Conservation (phyloP, 1,284 basidiomycete species). For the Malassezia japonica region DNA sequence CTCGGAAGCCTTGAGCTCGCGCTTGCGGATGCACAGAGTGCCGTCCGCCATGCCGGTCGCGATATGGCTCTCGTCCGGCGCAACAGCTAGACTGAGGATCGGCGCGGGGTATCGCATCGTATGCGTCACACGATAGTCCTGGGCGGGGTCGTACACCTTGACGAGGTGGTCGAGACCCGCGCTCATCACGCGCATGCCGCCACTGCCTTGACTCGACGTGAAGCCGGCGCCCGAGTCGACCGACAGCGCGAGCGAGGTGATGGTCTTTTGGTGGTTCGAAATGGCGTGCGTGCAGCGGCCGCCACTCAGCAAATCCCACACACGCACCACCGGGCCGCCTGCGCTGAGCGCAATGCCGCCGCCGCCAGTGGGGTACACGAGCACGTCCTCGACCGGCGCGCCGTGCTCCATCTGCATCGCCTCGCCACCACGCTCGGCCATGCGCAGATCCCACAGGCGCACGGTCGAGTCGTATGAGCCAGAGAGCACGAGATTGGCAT, state of each 20-base stretch:
- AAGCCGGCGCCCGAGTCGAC: conserved; percentile 36
- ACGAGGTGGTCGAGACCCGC: conserved; percentile 93
- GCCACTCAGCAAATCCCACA: conserved; percentile 91
- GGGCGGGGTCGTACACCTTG: conserved; percentile 79
- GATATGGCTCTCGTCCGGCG: conserved; percentile 94
- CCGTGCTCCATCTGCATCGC: conserved; percentile 48
- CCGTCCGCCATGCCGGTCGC: conserved; percentile 94
- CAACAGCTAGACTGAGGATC: conserved; percentile 78
- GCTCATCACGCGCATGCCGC: conserved; percentile 69
- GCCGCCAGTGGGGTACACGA: conserved; percentile 70
- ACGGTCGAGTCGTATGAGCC: conserved; percentile 92
- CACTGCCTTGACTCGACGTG: conserved; percentile 27
- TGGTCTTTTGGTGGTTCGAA: conserved; percentile 89
- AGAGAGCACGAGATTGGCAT: conserved; percentile 75
- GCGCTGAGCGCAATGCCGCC: conserved; percentile 76
- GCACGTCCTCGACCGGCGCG: conserved; percentile 77
- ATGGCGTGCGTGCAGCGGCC: conserved; percentile 54
- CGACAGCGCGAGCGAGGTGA: conserved; percentile 61
- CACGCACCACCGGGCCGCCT: conserved; percentile 81
- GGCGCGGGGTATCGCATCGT: conserved; percentile 98
- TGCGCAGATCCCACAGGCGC: conserved; percentile 73
- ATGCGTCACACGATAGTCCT: conserved; percentile 76
- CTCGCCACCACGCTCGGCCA: conserved; percentile 31
- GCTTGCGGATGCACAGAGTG: conserved; percentile 56
- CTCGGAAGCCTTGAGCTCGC: conserved; percentile 67